Conservation (phyloP, 345 rosid species). For the Salix exigua region DNA sequence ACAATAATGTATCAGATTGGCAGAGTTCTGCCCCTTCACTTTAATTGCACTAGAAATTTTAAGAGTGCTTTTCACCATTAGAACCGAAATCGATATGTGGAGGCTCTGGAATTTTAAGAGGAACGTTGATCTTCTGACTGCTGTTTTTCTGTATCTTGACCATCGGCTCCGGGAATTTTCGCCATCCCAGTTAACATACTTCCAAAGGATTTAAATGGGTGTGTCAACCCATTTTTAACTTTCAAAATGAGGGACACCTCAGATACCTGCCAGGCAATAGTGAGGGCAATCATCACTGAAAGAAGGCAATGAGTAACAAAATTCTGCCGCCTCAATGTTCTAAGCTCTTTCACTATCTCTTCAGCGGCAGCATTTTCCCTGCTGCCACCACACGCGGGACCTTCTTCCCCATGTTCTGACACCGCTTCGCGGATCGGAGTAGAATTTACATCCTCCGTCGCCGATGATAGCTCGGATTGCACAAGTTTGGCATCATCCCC, state of each 20-base stretch:
- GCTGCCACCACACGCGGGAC: background rate
- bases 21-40: background rate
- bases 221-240: slow-evolving; percentile 51
- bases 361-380: slow-evolving; percentile 20
- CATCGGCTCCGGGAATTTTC: slow-evolving; percentile 4
- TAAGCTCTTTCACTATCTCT: slow-evolving; percentile 59
- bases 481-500: slow-evolving; percentile 1
- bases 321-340: slow-evolving; percentile 62
- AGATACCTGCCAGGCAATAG: slow-evolving; percentile 73
- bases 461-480: slow-evolving; percentile 7
- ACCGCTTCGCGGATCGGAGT: slow-evolving; percentile 10
- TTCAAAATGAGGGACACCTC: slow-evolving; percentile 59
- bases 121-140: slow-evolving; percentile 12
- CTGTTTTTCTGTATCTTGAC: slow-evolving; percentile 11
- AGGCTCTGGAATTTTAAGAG: slow-evolving; percentile 45
- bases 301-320: slow-evolving; percentile 61
- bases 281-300: slow-evolving; percentile 59
- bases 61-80: slow-evolving; percentile 7
- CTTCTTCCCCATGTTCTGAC: background rate
- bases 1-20: background rate
- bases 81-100: slow-evolving; percentile 38
- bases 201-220: slow-evolving; percentile 60
- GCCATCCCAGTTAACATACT: slow-evolving; percentile 43
- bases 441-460: slow-evolving; percentile 11
- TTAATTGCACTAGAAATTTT: background rate